phyloP scores from a whole-genome alignment of 2,329 filamentous ascomycete species.

The Cytospora paraplurivora region DNA sequence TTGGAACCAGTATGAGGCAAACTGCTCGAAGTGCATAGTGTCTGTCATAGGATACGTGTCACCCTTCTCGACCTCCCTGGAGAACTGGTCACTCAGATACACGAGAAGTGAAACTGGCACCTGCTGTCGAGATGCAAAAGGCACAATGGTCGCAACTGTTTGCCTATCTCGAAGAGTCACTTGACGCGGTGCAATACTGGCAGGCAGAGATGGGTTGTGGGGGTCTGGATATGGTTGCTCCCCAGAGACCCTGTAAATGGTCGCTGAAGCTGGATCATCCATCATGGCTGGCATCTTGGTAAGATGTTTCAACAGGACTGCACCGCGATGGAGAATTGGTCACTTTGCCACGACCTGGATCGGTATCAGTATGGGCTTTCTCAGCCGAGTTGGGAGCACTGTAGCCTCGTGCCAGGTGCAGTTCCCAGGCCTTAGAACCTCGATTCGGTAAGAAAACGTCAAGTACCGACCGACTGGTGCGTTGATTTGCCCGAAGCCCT shows the following conservation, averaged over 20 bases:
- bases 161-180: conserved; percentile 83
- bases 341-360: conserved; percentile 8
- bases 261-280: conserved; percentile 72
- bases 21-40: conserved; percentile 70
- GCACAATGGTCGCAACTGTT: conserved; percentile 80
- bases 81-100: conserved; percentile 82
- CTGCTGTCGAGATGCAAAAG: conserved; percentile 74
- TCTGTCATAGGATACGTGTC: conserved; percentile 91
- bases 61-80: conserved; percentile 87
- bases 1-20: conserved; percentile 86
- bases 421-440: neutral
- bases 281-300: conserved; percentile 73
- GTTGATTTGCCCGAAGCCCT: neutral
- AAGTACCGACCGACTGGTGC: neutral
- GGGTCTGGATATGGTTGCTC: conserved; percentile 65
- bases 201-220: conserved; percentile 63
- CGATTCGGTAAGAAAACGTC: neutral
- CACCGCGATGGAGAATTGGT: neutral
- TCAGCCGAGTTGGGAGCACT: neutral
- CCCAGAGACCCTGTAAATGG: conserved; percentile 71
- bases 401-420: neutral
- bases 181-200: conserved; percentile 70
- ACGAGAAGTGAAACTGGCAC: conserved; percentile 74
- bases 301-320: neutral
- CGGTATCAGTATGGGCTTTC: neutral